phyloP scores from a whole-genome alignment of 495 filamentous ascomycete species.

The Venustampulla echinocandica region DNA sequence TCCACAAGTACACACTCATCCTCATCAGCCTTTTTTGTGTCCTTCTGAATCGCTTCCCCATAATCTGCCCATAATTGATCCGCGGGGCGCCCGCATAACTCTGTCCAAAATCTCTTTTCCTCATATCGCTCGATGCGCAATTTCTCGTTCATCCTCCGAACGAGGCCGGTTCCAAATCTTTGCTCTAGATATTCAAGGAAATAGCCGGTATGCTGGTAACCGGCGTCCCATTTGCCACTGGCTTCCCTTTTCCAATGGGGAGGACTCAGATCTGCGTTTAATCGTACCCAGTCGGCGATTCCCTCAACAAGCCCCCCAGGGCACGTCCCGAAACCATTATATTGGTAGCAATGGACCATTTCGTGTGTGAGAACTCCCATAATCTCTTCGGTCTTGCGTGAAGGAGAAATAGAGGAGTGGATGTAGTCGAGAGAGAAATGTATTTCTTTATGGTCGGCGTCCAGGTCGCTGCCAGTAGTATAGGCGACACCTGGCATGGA shows the following conservation, averaged over 20 bases:
- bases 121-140: constrained; percentile 50
- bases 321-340: constrained; percentile 51
- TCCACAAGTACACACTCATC: constrained; percentile 23
- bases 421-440: constrained; percentile 80
- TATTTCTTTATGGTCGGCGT: constrained; percentile 90
- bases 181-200: constrained; percentile 72
- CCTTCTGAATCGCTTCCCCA: constrained; percentile 25
- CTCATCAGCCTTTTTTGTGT: constrained; percentile 16
- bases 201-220: constrained; percentile 88
- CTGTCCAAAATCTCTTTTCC: constrained; percentile 60
- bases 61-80: constrained; percentile 71
- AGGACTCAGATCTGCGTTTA: constrained; percentile 63
- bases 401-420: constrained; percentile 27
- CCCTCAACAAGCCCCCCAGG: constrained; percentile 86
- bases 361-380: constrained; percentile 82
- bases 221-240: constrained; percentile 69
- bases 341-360: constrained; percentile 94
- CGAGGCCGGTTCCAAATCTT: constrained; percentile 57
- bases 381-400: constrained; percentile 54
- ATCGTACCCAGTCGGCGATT: constrained; percentile 86
- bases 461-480: constrained; percentile 74
- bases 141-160: constrained; percentile 67
- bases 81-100: constrained; percentile 55
- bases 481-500: constrained; percentile 79
- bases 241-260: constrained; percentile 72